Base-by-base conservation (phyloP, 1,139 yeast genomes). In the Barnettozyma hawaiiensis region DNA sequence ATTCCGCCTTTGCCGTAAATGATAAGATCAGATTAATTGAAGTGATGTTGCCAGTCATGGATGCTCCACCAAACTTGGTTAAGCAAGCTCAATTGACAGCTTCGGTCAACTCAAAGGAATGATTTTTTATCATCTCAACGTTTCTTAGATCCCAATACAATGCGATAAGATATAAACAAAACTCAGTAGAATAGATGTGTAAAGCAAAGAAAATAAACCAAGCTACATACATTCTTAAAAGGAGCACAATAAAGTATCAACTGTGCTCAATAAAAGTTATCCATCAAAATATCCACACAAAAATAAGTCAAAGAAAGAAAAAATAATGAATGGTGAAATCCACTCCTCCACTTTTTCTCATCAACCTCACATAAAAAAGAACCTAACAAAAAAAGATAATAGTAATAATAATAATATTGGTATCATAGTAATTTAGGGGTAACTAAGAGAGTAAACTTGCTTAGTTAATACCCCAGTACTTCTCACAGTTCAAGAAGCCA, bases 61-160 rank as follows among this genome's bases (percentile, higher is more conserved):
- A 85, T 66, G 95, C 95, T 46, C 94, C 95, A 50, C 67, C 67
- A 45, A 76, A 78, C 61, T 77, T 86, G 69, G 72, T 75, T 53
- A 73, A 72, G 62, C 94, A 84, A 70, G 95, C 92, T 41, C 76
- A 83, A 66, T 70, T 84, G 61, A 78, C 94, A 37, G 92, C 86
- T 53, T 67, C 74, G 58, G 73, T 77, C 52, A 85, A 85, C 62
- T 65, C 69, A 35, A 50, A 45, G 41, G 9, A 5, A 22, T 22
- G 23, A 22, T 22, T 22, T 22, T 8, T 22, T 22, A 22, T 22
- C 22, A 6, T 6, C 22, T 11, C 15, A 12, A 3, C 5, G 6
- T 26, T 4, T n/a, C n/a, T n/a, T n/a, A n/a, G n/a, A n/a, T n/a
- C n/a, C n/a, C n/a, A n/a, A n/a, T n/a, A 22, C 8, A 22, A 7